Conservation (phyloP, 2,329 filamentous ascomycete genomes). For the Penicillium sp. region DNA sequence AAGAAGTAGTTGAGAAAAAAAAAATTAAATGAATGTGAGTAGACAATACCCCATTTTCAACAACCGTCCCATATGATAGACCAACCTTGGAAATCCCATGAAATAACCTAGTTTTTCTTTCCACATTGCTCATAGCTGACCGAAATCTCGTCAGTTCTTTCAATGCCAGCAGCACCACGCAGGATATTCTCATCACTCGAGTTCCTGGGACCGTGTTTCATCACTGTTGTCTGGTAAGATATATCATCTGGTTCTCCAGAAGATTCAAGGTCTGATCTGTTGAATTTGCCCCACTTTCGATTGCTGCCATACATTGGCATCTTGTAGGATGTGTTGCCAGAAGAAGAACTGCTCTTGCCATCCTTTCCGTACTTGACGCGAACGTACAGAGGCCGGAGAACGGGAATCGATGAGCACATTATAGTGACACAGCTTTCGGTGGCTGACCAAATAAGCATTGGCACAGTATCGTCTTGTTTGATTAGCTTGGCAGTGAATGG, state of each 20-base stretch:
- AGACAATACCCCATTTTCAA: not conserved
- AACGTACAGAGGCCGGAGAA: constrained; percentile 23
- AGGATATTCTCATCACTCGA: constrained; percentile 24
- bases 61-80: not conserved
- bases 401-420: constrained; percentile 26
- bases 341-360: constrained; percentile 9
- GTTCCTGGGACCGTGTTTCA: constrained; percentile 5
- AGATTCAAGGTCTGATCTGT: not conserved
- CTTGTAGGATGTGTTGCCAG: constrained; percentile 21
- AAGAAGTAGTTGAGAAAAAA: not conserved
- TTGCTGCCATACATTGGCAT: constrained; percentile 21
- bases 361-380: constrained; percentile 19
- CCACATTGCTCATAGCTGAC: constrained; percentile 17
- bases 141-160: constrained; percentile 23
- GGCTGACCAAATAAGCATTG: constrained; percentile 28
- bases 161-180: constrained; percentile 18
- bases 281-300: constrained; percentile 15
- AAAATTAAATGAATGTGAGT: not conserved
- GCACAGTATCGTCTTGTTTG: constrained; percentile 15
- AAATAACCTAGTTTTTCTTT: not conserved
- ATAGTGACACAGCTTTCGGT: constrained; percentile 24
- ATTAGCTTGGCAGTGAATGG: not conserved
- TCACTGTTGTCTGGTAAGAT: constrained; percentile 2
- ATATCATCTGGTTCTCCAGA: constrained; percentile 3
- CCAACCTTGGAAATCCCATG: not conserved